Evolutionary conservation across 2,329 filamentous ascomycete species (phyloP).

Genomic region (Aspergillus novofumigatus): DNA sequence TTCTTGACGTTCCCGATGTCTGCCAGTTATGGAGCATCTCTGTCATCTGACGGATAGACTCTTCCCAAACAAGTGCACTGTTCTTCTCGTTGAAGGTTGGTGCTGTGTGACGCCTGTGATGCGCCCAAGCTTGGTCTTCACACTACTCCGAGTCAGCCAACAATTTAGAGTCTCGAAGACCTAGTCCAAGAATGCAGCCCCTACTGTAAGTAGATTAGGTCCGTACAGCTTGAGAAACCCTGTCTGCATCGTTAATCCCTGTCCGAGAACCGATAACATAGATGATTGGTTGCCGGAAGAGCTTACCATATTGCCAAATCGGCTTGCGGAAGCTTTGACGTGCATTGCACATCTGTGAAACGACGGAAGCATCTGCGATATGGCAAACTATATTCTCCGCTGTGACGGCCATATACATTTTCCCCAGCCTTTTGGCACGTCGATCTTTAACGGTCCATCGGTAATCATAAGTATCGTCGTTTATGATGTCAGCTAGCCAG

Average conservation of each 20-base stretch:
- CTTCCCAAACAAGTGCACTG: conserved; percentile 38
- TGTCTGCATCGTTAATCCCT: conserved; percentile 3
- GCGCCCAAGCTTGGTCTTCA: conserved; percentile 37
- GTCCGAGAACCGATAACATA: not conserved
- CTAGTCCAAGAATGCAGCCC: conserved; percentile 2
- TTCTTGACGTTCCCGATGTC: not conserved
- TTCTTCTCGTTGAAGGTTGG: conserved; percentile 44
- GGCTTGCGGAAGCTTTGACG: conserved; percentile 15
- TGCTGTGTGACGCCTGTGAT: conserved; percentile 42
- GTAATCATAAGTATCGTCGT: conserved; percentile 2
- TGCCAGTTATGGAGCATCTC: conserved; percentile 29
- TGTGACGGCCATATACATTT: conserved; percentile 11
- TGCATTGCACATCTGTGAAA: conserved; percentile 11
- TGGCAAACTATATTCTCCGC: conserved; percentile 7
- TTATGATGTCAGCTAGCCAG: conserved; percentile 10
- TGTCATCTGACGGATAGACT: conserved; percentile 28
- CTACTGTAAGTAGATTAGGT: conserved; percentile 28
- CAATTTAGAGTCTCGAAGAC: not conserved
- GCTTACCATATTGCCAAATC: conserved; percentile 11
- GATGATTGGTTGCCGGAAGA: not conserved
- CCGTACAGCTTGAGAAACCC: conserved; percentile 29
- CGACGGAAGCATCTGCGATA: conserved; percentile 16
- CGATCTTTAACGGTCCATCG: conserved; percentile 16
- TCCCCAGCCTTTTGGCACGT: conserved; percentile 8
- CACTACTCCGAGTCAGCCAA: conserved; percentile 9